Evolutionary conservation across 164 flowering plant species (phyloP).

Genomic region (Dillenia suffruticosa): DNA sequence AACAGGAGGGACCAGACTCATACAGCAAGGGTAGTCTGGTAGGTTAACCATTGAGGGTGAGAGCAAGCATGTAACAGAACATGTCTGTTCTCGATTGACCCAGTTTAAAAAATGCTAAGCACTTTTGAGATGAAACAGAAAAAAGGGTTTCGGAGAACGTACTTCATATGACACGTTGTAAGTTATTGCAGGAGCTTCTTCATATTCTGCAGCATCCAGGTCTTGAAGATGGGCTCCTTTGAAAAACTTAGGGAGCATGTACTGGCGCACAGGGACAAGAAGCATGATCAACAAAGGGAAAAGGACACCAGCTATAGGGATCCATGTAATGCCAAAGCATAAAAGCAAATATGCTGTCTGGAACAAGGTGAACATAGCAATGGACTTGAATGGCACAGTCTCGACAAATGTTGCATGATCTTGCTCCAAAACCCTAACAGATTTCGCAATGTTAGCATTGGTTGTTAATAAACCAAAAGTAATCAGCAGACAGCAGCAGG

Average conservation of each 20-base stretch:
- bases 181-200: constrained; percentile 71
- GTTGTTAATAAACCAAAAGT: too few species aligned
- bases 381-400: constrained; percentile 78
- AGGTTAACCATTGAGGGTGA: too few species aligned
- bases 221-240: constrained; percentile 91
- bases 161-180: constrained; percentile 62
- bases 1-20: too few species aligned
- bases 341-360: constrained; percentile 75
- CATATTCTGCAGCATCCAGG: constrained; percentile 92
- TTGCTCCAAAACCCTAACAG: constrained; percentile 70
- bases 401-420: constrained; percentile 82
- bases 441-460: constrained; percentile 1
- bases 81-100: too few species aligned
- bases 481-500: too few species aligned
- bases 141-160: constrained; percentile 20
- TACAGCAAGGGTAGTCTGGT: too few species aligned
- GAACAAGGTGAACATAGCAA: constrained; percentile 72
- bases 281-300: constrained; percentile 93
- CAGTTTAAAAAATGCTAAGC: constrained; percentile 27
- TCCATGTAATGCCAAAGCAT: constrained; percentile 93
- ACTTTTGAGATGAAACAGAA: constrained; percentile 3
- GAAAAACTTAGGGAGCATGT: constrained; percentile 85
- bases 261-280: constrained; percentile 84
- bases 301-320: constrained; percentile 88
- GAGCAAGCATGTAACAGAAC: too few species aligned